These are phyloP conservation scores for Purpureocillium lavendulum DNA, from an alignment of 2,329 filamentous ascomycete genomes.

Conservation along the genomic window DNA sequence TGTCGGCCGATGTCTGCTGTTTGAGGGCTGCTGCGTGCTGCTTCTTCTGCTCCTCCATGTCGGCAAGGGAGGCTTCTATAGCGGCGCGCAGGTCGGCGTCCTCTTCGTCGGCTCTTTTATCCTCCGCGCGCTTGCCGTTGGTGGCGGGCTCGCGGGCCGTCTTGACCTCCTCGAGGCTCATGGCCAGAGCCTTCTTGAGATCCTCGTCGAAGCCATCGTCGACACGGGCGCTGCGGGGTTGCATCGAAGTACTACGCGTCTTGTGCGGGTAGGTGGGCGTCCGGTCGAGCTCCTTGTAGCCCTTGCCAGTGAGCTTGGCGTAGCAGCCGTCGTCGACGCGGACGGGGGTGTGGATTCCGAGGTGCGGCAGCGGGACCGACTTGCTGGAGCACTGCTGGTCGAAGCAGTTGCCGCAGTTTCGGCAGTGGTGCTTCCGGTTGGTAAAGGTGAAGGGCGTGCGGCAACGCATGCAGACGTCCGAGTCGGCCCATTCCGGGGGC, in stretches of 20 bases:
- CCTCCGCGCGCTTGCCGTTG: constrained; percentile 52
- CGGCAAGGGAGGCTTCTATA: constrained; percentile 86
- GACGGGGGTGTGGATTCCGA: constrained; percentile 85
- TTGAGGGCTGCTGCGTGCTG: constrained; percentile 78
- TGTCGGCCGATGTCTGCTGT: constrained; percentile 54
- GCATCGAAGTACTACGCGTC: constrained; percentile 66
- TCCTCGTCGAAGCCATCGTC: constrained; percentile 94
- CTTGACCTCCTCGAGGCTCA: constrained; percentile 93
- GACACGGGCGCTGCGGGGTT: constrained; percentile 79
- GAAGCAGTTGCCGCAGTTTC: constrained; percentile 97
- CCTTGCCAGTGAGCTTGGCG: constrained; percentile 73
- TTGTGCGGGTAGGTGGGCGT: constrained; percentile 48
- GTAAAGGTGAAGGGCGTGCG: constrained; percentile 94
- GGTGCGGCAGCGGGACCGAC: constrained; percentile 76
- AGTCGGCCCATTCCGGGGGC: constrained; percentile 96
- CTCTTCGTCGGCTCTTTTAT: constrained; percentile 90
- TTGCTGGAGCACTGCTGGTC: constrained; percentile 93
- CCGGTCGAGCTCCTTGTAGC: constrained; percentile 30
- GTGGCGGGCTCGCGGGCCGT: constrained; percentile 32
- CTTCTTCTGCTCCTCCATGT: constrained; percentile 98
- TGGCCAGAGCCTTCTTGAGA: constrained; percentile 83
- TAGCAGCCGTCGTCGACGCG: constrained; percentile 96
- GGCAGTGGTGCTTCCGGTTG: constrained; percentile 95
- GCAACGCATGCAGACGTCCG: constrained; percentile 97
- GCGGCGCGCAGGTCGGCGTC: constrained; percentile 90